Percentiles rank a stretch among this genome's conserved stretches.
Evolutionary conservation across 2,329 filamentous ascomycete species (phyloP).

Genomic region (Talaromyces sp.): DNA sequence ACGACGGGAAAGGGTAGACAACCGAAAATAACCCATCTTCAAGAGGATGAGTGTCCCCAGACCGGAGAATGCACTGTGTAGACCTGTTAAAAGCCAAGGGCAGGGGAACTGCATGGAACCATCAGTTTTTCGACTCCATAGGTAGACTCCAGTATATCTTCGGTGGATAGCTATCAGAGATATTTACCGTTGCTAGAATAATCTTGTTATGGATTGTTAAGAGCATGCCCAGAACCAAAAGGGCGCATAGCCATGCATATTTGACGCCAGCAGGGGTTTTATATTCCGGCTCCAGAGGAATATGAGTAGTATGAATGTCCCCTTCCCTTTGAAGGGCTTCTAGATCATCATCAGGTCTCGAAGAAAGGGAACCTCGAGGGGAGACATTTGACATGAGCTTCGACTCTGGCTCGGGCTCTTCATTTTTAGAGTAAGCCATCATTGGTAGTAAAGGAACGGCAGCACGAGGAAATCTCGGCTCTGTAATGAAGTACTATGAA

Average conservation of each 20-base stretch:
- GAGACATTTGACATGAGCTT: too few relatives aligned
- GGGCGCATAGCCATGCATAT: constrained; percentile 17
- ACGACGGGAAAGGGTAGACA: constrained; percentile 10
- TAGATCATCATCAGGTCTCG: too few relatives aligned
- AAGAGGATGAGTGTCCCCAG: constrained; percentile 16
- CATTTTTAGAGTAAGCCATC: too few relatives aligned
- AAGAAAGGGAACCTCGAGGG: too few relatives aligned
- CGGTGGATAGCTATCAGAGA: too few relatives aligned
- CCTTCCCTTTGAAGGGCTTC: too few relatives aligned
- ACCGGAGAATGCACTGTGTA: constrained; percentile 15
- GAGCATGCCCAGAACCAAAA: constrained; percentile 19
- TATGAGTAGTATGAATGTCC: neutral
- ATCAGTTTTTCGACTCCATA: neutral
- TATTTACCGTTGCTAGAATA: constrained; percentile 16
- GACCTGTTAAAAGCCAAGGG: constrained; percentile 18
- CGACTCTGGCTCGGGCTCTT: too few relatives aligned
- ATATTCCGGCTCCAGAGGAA: constrained; percentile 12
- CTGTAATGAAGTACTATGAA: too few relatives aligned
- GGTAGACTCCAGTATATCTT: too few relatives aligned
- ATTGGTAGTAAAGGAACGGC: too few relatives aligned
- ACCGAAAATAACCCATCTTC: constrained; percentile 18
- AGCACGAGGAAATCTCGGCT: too few relatives aligned
- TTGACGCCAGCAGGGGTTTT: constrained; percentile 17
- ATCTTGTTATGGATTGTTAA: constrained; percentile 21
- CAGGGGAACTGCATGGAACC: constrained; percentile 11